These are phyloP conservation scores for Chaetomium tenue DNA, from an alignment of 495 filamentous ascomycete species.

Conservation along the genomic window DNA sequence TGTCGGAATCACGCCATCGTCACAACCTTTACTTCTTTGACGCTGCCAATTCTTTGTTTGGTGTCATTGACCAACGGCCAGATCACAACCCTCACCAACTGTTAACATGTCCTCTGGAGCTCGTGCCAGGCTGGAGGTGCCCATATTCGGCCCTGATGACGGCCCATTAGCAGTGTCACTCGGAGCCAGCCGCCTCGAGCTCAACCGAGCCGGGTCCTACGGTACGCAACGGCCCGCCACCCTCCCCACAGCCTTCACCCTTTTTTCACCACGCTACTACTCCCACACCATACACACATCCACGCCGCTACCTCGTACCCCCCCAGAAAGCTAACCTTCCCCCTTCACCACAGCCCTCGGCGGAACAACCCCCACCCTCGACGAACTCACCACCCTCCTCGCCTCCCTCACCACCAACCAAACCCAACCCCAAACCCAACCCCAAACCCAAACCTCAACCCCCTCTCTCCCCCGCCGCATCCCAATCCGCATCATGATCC, in stretches of 20 bases:
- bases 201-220: constrained; percentile 45
- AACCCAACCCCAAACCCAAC: background rate
- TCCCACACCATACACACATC: background rate
- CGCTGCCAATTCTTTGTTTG: background rate
- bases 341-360: constrained; percentile 26
- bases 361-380: constrained; percentile 40
- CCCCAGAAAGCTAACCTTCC: background rate
- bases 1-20: background rate
- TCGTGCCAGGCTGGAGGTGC: constrained; percentile 37
- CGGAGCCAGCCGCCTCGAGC: constrained; percentile 42
- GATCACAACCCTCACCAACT: background rate
- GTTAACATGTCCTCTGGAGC: background rate
- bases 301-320: too few species aligned
- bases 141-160: constrained; percentile 39
- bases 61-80: background rate
- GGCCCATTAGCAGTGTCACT: constrained; percentile 28
- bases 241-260: background rate
- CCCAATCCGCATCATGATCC: constrained; percentile 46
- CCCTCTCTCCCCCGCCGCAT: constrained; percentile 13
- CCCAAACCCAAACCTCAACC: background rate
- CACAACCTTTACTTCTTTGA: background rate
- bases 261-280: background rate
- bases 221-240: constrained; percentile 21
- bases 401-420: constrained; percentile 22
- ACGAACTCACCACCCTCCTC: constrained; percentile 24